Percentiles rank a stretch among this genome's conserved stretches.
phyloP scores from a whole-genome alignment of 2,329 filamentous ascomycete genomes.

The Penicillium sp. region DNA sequence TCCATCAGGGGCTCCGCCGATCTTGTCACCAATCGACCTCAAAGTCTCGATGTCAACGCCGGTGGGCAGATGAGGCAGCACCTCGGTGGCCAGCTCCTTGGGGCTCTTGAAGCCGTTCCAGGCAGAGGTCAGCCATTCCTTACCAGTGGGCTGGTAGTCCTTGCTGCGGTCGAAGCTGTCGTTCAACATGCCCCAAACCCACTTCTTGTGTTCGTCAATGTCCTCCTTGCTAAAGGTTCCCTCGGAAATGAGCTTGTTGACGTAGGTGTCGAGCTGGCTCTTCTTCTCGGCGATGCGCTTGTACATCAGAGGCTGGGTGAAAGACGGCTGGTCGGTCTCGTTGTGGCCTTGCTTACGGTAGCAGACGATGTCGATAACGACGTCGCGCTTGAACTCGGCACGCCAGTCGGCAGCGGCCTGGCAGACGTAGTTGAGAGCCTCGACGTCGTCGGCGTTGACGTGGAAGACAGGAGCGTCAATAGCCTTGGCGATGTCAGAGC shows the following conservation, averaged over 20 bases:
- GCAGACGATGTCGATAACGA: slow-evolving; percentile 96
- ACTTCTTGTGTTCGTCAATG: slow-evolving; percentile 98
- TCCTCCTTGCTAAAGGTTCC: slow-evolving; percentile 97
- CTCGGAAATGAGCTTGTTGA: slow-evolving; percentile 83
- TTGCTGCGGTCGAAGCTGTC: slow-evolving; percentile 97
- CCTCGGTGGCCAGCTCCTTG: slow-evolving; percentile 91
- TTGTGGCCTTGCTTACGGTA: slow-evolving; percentile 99
- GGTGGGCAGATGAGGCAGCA: slow-evolving; percentile 86
- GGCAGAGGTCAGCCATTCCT: slow-evolving; percentile 97
- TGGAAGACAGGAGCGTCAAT: slow-evolving; percentile 99
- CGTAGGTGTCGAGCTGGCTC: slow-evolving; percentile 83
- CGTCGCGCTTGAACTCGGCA: slow-evolving; percentile 96
- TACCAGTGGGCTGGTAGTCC: slow-evolving; percentile 92
- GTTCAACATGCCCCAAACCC: slow-evolving; percentile 99
- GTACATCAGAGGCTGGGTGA: slow-evolving; percentile 99
- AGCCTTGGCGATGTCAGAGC: slow-evolving; percentile 97
- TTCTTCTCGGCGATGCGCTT: slow-evolving; percentile 87
- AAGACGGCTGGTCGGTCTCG: slow-evolving; percentile 98
- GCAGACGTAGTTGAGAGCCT: slow-evolving; percentile 97
- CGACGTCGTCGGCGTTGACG: slow-evolving; percentile 97
- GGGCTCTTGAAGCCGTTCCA: slow-evolving; percentile 99
- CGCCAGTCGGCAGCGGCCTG: slow-evolving; percentile 97
- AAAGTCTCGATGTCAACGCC: slow-evolving; percentile 69
- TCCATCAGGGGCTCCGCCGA: slow-evolving; percentile 73
- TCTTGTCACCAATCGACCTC: slow-evolving; percentile 75